These are phyloP conservation scores for Zhuliangozyma blackwelliae DNA, from an alignment of 1,139 yeast species.

Conservation along the genomic window DNA sequence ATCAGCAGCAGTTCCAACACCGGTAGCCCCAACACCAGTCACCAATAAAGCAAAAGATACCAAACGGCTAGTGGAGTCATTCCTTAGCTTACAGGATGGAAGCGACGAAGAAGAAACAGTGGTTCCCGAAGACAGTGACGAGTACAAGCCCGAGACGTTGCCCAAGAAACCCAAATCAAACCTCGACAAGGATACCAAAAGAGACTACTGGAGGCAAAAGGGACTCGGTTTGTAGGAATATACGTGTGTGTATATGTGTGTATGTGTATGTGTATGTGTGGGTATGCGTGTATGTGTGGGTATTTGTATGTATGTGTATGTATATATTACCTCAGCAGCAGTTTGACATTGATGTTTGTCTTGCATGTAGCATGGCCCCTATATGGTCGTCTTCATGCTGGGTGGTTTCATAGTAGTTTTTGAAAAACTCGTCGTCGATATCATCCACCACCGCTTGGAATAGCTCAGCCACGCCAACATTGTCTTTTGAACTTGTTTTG, in stretches of 20 bases:
- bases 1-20: background rate
- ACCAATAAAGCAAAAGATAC: constrained; percentile 13
- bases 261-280: too few species aligned
- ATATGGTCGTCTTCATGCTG: constrained; percentile 8
- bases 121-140: too few species aligned
- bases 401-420: constrained; percentile 11
- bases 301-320: background rate
- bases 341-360: constrained; percentile 6
- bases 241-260: background rate
- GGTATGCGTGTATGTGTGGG: too few species aligned
- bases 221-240: constrained; percentile 15
- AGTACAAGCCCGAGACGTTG: background rate
- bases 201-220: constrained; percentile 45
- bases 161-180: constrained; percentile 14
- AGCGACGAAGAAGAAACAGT: constrained; percentile 10
- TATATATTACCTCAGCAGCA: constrained; percentile 11
- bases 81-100: constrained; percentile 23
- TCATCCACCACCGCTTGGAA: constrained; percentile 39
- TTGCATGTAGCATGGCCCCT: constrained; percentile 8
- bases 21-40: constrained; percentile 8
- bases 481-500: constrained; percentile 46
- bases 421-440: constrained; percentile 36
- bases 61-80: constrained; percentile 21
- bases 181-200: constrained; percentile 31
- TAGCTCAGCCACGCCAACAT: constrained; percentile 38